These are phyloP conservation scores for Boletellus emodensis DNA, from an alignment of 768 basidiomycete species.

Conservation along the genomic window DNA sequence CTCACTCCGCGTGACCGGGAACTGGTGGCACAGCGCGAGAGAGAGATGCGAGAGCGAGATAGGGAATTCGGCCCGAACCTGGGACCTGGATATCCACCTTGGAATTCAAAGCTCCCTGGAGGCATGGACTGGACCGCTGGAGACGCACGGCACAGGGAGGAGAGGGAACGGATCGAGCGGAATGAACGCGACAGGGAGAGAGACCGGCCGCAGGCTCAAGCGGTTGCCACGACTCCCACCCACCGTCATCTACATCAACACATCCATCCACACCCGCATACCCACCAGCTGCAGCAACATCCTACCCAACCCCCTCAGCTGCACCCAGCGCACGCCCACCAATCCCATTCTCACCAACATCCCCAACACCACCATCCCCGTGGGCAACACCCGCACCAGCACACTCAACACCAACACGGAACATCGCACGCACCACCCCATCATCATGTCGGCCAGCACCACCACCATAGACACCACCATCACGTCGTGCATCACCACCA, in stretches of 20 bases:
- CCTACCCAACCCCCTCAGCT: conserved; percentile 19
- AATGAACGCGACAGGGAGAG: conserved; percentile 28
- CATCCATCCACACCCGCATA: conserved; percentile 31
- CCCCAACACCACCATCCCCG: conserved; percentile 29
- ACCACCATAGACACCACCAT: conserved; percentile 41
- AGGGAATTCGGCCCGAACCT: conserved; percentile 25
- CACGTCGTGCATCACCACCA: conserved; percentile 51
- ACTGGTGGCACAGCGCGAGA: conserved; percentile 20
- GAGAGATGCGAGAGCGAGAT: conserved; percentile 24
- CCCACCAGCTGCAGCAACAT: conserved; percentile 31
- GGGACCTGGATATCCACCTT: conserved; percentile 23
- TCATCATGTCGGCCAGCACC: conserved; percentile 46
- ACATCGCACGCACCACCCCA: conserved; percentile 39
- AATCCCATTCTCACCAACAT: conserved; percentile 32
- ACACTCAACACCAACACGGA: conserved; percentile 29
- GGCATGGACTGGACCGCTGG: conserved; percentile 32
- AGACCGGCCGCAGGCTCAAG: conserved; percentile 28
- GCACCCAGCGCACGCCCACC: conserved; percentile 25
- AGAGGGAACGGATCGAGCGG: conserved; percentile 25
- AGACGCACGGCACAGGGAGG: conserved; percentile 35
- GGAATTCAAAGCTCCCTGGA: conserved; percentile 32
- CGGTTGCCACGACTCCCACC: conserved; percentile 20
- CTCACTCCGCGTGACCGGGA: conserved; percentile 20
- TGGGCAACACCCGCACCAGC: conserved; percentile 32
- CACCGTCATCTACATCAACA: conserved; percentile 34